phyloP scores from a whole-genome alignment of 2,329 filamentous ascomycete genomes.

The Aspergillus japonicus region DNA sequence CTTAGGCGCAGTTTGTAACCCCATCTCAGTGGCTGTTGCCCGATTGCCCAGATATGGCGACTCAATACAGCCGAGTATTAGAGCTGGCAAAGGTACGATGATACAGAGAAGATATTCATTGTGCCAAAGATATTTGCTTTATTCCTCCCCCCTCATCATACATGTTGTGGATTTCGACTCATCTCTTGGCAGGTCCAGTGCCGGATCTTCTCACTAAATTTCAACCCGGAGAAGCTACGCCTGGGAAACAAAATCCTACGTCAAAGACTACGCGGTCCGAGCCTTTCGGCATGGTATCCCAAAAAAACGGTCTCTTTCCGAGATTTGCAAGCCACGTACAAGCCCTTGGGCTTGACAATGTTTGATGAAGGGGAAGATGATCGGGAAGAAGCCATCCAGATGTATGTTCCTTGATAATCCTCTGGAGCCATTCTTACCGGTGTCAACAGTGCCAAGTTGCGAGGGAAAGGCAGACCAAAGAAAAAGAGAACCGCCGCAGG shows the following conservation, averaged over 20 bases:
- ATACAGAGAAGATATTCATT: background rate
- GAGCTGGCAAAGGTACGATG: slow-evolving; percentile 73
- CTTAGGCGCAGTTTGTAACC: background rate
- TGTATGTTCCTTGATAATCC: slow-evolving; percentile 47
- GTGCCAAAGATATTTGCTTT: background rate
- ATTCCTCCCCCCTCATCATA: too few species aligned
- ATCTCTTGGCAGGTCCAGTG: slow-evolving; percentile 68
- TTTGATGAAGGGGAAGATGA: slow-evolving; percentile 78
- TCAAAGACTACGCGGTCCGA: slow-evolving; percentile 80
- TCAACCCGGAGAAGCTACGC: slow-evolving; percentile 78
- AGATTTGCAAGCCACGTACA: slow-evolving; percentile 70
- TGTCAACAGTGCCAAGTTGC: slow-evolving; percentile 61
- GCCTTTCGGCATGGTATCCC: slow-evolving; percentile 85
- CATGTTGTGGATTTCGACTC: background rate
- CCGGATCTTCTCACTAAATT: slow-evolving; percentile 85
- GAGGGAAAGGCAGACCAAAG: slow-evolving; percentile 85
- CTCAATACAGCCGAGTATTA: slow-evolving; percentile 53
- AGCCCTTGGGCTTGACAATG: slow-evolving; percentile 61
- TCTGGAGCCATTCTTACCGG: slow-evolving; percentile 1
- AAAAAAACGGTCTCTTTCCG: slow-evolving; percentile 68
- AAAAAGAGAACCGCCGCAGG: slow-evolving; percentile 69
- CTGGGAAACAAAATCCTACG: slow-evolving; percentile 90
- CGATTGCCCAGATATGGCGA: slow-evolving; percentile 43
- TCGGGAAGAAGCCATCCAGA: slow-evolving; percentile 63
- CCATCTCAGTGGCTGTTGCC: background rate